Percentiles rank a stretch among this genome's conserved stretches.
phyloP scores from a whole-genome alignment of 2,329 filamentous ascomycete species.

The Daldinia eschscholtzii region DNA sequence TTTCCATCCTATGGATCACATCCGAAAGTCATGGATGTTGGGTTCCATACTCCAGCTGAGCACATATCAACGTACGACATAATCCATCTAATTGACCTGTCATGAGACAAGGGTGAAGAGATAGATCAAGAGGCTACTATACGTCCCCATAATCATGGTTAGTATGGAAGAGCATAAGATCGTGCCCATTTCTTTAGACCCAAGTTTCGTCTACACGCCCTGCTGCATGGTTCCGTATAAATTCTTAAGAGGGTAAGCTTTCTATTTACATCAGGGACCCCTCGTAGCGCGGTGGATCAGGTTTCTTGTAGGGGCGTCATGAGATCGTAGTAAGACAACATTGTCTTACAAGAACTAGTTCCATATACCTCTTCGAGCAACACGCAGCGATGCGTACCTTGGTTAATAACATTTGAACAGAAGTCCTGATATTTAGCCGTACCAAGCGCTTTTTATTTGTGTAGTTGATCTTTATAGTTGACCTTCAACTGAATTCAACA shows the following conservation, averaged over 20 bases:
- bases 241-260: background rate
- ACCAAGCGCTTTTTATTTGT: background rate
- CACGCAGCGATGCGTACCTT: background rate
- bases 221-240: slow-evolving; percentile 1
- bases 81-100: slow-evolving; percentile 11
- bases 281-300: background rate
- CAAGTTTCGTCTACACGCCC: slow-evolving; percentile 1
- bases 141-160: background rate
- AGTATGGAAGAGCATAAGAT: slow-evolving; percentile 9
- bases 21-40: background rate
- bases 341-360: background rate
- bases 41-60: slow-evolving; percentile 8
- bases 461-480: background rate
- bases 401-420: too few relatives aligned
- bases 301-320: background rate
- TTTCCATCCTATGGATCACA: slow-evolving; percentile 7
- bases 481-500: background rate
- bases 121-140: slow-evolving; percentile 9
- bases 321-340: slow-evolving; percentile 2
- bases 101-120: slow-evolving; percentile 11
- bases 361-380: background rate
- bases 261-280: background rate
- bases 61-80: slow-evolving; percentile 16
- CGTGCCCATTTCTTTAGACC: slow-evolving; percentile 4
- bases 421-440: background rate